Evolutionary conservation across 1,284 basidiomycete species (phyloP).

Genomic region (Flammula alnicola): DNA sequence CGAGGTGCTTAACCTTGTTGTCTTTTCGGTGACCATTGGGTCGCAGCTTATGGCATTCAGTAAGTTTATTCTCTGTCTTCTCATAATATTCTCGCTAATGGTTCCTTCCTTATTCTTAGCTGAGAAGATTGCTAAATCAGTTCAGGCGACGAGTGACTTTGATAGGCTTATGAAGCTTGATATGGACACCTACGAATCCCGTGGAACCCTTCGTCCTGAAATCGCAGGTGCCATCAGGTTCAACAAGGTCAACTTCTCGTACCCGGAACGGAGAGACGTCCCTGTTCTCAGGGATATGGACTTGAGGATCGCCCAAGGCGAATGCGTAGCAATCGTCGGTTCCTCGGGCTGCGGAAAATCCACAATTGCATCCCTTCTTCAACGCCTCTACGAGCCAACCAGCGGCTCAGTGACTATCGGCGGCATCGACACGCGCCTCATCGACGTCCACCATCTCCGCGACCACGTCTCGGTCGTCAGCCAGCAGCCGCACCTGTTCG

Average conservation of each 20-base stretch:
- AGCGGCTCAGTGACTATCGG: conserved; percentile 71
- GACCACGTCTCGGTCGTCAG: conserved; percentile 85
- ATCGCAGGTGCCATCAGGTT: conserved; percentile 72
- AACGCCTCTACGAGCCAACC: conserved; percentile 84
- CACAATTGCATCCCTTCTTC: conserved; percentile 82
- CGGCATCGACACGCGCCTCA: conserved; percentile 51
- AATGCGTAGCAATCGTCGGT: conserved; percentile 89
- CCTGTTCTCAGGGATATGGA: conserved; percentile 73
- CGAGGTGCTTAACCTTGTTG: conserved; percentile 87
- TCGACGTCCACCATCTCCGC: conserved; percentile 78
- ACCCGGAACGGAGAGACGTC: conserved; percentile 78
- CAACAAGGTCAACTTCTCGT: conserved; percentile 77
- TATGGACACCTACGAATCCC: conserved; percentile 66
- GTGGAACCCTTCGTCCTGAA: conserved; percentile 62
- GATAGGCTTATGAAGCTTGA: conserved; percentile 67
- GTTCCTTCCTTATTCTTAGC: conserved; percentile 48
- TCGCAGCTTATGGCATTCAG: conserved; percentile 89
- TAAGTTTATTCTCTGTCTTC: conserved; percentile 48
- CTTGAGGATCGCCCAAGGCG: conserved; percentile 69
- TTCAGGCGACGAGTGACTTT: conserved; percentile 82
- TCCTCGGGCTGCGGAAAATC: conserved; percentile 90
- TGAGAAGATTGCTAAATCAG: conserved; percentile 78
- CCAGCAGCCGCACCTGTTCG: conserved; percentile 89
- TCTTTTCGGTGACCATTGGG: conserved; percentile 93
- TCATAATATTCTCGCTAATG: conserved; percentile 2